Base-by-base conservation (phyloP, 164 flowering plant genomes). In the Vitis labrusca region DNA sequence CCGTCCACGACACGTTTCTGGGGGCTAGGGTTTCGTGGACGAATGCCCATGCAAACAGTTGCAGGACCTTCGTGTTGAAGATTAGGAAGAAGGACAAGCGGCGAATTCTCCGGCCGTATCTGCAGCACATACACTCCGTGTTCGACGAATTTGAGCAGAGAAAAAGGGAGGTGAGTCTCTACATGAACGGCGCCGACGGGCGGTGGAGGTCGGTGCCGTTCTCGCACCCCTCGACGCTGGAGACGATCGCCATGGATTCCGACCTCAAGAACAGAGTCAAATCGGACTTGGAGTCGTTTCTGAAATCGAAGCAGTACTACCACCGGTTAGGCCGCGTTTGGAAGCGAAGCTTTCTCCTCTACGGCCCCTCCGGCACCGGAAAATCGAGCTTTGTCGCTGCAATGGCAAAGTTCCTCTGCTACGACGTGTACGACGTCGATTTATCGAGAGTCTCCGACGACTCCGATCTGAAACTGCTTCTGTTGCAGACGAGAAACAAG, bases 341-440 rank as follows among this genome's bases (percentile, higher is more conserved):
- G 97, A 88, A 83, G 56, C 83, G 98, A 54, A 90, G 95, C 65
- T 93, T 88, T 60, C 79, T 93, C 7, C 74, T 93, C 3, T 79
- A 88, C 78, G 98, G 98, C 10, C 80, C 85, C 0, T 79, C 95
- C 17, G 98, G 98, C 7, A 90, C 97, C 0, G 95, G 97, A 0
- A 93, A 93, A 63, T 85, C 98, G 32, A 90, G 87, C 52, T 91
- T 90, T 77, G 74, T 87, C 0, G 91, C 94, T 1, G 97, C 92
- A 5, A 86, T 91, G 91, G 92, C 98, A 8, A 89, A 76, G 61
- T 75, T 83, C 73, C 80, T 93, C 23, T 27, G 73, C 44, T 93
- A 84, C 80, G 92, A 93, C 68, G 77, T 93, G 11, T 91, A 89
- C 80, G 90, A 90, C 32, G 65, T 89, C 44, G 92, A 93, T 69